Conservation (phyloP, 495 filamentous ascomycete genomes). For the Penicillium canariense region DNA sequence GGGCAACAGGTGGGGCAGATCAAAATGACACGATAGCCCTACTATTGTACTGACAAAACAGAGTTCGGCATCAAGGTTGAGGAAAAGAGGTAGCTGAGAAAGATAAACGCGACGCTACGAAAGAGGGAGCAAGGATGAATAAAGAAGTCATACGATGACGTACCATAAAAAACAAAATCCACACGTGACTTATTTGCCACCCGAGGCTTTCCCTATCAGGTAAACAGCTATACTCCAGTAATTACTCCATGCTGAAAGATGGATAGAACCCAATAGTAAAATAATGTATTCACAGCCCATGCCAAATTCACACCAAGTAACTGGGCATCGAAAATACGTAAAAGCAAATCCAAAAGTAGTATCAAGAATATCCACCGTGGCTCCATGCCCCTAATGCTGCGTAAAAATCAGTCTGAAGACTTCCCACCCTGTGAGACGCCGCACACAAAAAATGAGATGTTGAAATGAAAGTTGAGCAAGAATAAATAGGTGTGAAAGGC, state of each 20-base stretch:
- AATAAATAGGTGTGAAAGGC: slow-evolving; percentile 16
- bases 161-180: slow-evolving; percentile 17
- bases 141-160: slow-evolving; percentile 17
- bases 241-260: not conserved
- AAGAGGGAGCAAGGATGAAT: not conserved
- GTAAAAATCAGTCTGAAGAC: slow-evolving; percentile 15
- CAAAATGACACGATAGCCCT: not conserved
- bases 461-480: not conserved
- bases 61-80: not conserved
- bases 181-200: slow-evolving; percentile 15
- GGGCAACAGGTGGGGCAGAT: slow-evolving; percentile 37
- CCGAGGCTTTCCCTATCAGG: not conserved
- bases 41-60: not conserved
- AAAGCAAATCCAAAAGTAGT: slow-evolving; percentile 5
- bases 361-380: slow-evolving; percentile 21
- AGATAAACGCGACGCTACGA: not conserved
- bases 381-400: slow-evolving; percentile 28
- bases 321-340: slow-evolving; percentile 1
- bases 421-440: slow-evolving; percentile 21
- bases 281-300: slow-evolving; percentile 14
- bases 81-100: not conserved
- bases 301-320: slow-evolving; percentile 6
- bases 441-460: slow-evolving; percentile 12
- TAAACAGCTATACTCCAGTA: not conserved
- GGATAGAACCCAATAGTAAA: not conserved